phyloP scores from a whole-genome alignment of 768 basidiomycete genomes.

The Jaapia argillacea region DNA sequence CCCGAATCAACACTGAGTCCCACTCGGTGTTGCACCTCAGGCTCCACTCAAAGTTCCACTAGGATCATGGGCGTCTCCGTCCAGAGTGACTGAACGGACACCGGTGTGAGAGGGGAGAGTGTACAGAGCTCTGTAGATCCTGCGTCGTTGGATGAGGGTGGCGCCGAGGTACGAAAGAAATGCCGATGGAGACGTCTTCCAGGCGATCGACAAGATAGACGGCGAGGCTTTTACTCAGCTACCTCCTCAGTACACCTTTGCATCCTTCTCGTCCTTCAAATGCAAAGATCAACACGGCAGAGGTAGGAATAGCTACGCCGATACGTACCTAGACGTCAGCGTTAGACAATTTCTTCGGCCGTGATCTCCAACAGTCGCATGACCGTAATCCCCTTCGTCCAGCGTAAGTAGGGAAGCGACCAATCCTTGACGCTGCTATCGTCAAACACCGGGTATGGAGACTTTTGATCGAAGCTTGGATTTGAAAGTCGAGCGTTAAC shows the following conservation, averaged over 20 bases:
- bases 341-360: conserved; percentile 85
- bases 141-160: conserved; percentile 78
- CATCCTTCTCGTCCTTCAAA: conserved; percentile 64
- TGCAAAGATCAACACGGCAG: not conserved
- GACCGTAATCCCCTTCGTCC: conserved; percentile 55
- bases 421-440: conserved; percentile 76
- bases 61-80: conserved; percentile 95
- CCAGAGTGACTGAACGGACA: conserved; percentile 82
- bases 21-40: conserved; percentile 65
- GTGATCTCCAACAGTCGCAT: conserved; percentile 89
- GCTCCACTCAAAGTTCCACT: conserved; percentile 91
- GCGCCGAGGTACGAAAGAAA: conserved; percentile 91
- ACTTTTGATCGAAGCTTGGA: conserved; percentile 76
- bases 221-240: conserved; percentile 77
- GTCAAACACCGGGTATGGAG: conserved; percentile 76
- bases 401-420: conserved; percentile 85
- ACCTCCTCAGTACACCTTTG: conserved; percentile 58
- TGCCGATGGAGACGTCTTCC: conserved; percentile 75
- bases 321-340: conserved; percentile 69
- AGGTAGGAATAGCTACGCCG: too few species aligned
- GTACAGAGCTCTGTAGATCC: conserved; percentile 83
- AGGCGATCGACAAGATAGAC: conserved; percentile 83
- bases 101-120: conserved; percentile 52
- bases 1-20: conserved; percentile 78
- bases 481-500: conserved; percentile 56